Evolutionary conservation across 2,329 filamentous ascomycete species (phyloP).

Genomic region (Sclerotinia minor): DNA sequence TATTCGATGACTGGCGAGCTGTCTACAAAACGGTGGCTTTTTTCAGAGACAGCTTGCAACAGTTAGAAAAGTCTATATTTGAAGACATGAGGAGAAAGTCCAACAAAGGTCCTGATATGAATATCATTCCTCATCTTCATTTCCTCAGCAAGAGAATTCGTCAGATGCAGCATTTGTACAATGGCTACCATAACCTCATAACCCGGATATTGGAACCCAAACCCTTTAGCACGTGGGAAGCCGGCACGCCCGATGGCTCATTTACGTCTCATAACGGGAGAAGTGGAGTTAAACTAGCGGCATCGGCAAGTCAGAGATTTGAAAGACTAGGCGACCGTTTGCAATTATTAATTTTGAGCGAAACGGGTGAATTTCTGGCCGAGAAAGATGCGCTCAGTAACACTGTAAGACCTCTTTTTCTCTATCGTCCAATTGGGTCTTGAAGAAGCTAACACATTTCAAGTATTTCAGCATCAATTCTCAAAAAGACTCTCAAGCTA

Average conservation of each 20-base stretch:
- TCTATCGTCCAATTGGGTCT: background rate
- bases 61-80: constrained; percentile 43
- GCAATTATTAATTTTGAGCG: constrained; percentile 59
- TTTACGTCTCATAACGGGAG: background rate
- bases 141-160: constrained; percentile 61
- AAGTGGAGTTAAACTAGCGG: constrained; percentile 42
- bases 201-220: constrained; percentile 51
- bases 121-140: constrained; percentile 60
- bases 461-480: constrained; percentile 78
- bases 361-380: constrained; percentile 62
- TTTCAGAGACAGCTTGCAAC: constrained; percentile 49
- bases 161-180: constrained; percentile 60
- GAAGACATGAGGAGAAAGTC: constrained; percentile 41
- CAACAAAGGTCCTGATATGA: constrained; percentile 46
- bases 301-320: constrained; percentile 57
- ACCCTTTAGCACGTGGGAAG: constrained; percentile 43
- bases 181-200: constrained; percentile 60
- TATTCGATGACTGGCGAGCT: constrained; percentile 66
- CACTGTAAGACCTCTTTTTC: constrained; percentile 50
- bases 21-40: constrained; percentile 56
- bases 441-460: constrained; percentile 25
- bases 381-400: constrained; percentile 71
- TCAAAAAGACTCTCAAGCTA: constrained; percentile 71
- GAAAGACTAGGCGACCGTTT: constrained; percentile 59
- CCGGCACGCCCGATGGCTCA: constrained; percentile 35